phyloP scores from a whole-genome alignment of 2,329 filamentous ascomycete species.

The Tetracladium maxilliforme region DNA sequence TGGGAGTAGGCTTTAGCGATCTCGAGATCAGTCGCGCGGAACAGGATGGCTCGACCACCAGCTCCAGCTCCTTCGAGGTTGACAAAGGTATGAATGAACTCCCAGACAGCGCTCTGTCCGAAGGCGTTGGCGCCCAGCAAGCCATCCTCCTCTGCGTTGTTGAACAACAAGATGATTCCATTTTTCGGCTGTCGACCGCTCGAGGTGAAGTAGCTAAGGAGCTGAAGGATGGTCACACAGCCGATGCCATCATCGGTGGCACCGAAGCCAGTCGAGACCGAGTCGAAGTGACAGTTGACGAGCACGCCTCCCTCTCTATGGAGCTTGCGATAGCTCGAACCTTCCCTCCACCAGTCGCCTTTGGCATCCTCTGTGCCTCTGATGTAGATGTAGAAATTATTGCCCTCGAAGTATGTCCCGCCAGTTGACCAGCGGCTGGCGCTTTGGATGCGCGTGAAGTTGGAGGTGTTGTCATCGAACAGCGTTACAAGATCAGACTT shows the following conservation, averaged over 20 bases:
- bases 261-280: conserved; percentile 80
- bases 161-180: conserved; percentile 74
- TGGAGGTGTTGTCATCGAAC: conserved; percentile 67
- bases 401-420: conserved; percentile 95
- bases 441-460: conserved; percentile 51
- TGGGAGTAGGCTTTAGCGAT: conserved; percentile 66
- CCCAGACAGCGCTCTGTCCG: conserved; percentile 65
- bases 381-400: conserved; percentile 85
- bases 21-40: conserved; percentile 77
- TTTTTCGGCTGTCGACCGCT: conserved; percentile 57
- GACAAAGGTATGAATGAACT: conserved; percentile 73
- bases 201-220: conserved; percentile 74
- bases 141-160: conserved; percentile 93
- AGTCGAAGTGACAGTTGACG: conserved; percentile 85
- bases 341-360: conserved; percentile 56
- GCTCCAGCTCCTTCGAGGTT: conserved; percentile 93
- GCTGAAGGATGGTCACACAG: conserved; percentile 71
- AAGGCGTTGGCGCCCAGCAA: conserved; percentile 79
- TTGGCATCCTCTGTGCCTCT: conserved; percentile 62
- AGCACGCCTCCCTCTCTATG: conserved; percentile 62
- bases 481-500: conserved; percentile 37
- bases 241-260: conserved; percentile 91
- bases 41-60: conserved; percentile 74
- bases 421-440: too few species aligned
- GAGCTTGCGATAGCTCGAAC: conserved; percentile 24